Evolutionary conservation across 257 asterid species (phyloP), one percentile per base, ranked within the genome.

Genomic region (Linaria vulgaris): DNA sequence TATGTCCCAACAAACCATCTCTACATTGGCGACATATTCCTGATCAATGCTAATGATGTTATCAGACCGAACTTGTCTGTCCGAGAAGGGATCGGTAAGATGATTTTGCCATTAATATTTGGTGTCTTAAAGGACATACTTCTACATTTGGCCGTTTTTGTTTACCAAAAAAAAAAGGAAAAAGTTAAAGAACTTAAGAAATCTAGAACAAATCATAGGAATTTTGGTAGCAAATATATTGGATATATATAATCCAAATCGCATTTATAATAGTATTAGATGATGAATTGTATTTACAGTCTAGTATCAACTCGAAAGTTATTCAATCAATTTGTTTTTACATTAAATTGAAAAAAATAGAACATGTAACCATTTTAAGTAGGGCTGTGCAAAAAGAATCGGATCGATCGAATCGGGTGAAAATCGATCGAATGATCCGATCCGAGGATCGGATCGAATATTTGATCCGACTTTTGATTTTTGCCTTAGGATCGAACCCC

Each of bases 1-100:
- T 85, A 85, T 70, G 88, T 85, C 72, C 92, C 92, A 24, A 85
- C 92, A 17, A 85, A 85, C 71, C 87, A 85, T 80, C 86, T 85
- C 12, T 85, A 85, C 51, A 82, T 85, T 67, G 92, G 92, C 64
- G 92, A 85, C 74, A 68, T 85, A 41, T 85, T 85, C 74, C 72
- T 85, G 73, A 84, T 85, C 63, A 78, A 72, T 72, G 77, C 88
- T 54, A 78, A 72, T 24, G 92, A 85, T 71, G 83, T 85, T 23
- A 78, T 85, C 24, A 75, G 92, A 61, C 92, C 92, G 47, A 85
- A 78, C 79, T 72, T 85, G 68, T 85, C 92, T 12, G 88, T 85
- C 25, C 77, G 88, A 50, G 92, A 85, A 78, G 88, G 86, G 51
- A 82, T 85, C 30, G 92, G 92, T 85, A 82, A 70, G 81, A 57